Conservation (phyloP, 2,329 filamentous ascomycete genomes). For the Anisogramma anomala region DNA sequence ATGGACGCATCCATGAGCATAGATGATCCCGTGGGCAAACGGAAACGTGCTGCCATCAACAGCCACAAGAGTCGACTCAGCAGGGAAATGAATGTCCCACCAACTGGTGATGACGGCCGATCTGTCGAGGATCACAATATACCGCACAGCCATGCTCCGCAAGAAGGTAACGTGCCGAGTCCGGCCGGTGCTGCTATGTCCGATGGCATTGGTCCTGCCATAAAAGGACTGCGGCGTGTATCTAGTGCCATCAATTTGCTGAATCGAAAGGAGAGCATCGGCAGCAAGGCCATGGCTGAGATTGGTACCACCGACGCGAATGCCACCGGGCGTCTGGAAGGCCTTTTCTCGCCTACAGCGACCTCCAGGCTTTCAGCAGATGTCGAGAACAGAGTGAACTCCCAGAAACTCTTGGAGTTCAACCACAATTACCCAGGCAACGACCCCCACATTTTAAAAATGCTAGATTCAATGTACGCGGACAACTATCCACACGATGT, state of each 20-base stretch:
- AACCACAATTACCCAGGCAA: constrained; percentile 81
- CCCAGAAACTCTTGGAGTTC: constrained; percentile 39
- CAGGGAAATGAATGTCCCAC: constrained; percentile 26
- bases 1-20: constrained; percentile 86
- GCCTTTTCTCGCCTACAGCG: constrained; percentile 35
- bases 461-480: constrained; percentile 76
- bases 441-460: constrained; percentile 54
- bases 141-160: constrained; percentile 14
- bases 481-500: constrained; percentile 57
- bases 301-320: constrained; percentile 48
- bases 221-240: constrained; percentile 41
- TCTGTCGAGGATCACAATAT: constrained; percentile 20
- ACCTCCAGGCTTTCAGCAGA: constrained; percentile 24
- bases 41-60: constrained; percentile 40
- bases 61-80: constrained; percentile 35
- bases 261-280: constrained; percentile 44
- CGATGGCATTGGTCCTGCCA: constrained; percentile 22
- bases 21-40: constrained; percentile 51
- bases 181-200: background rate
- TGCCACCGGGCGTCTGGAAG: constrained; percentile 49
- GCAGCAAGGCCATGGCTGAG: constrained; percentile 41
- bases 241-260: constrained; percentile 49
- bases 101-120: constrained; percentile 27
- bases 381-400: constrained; percentile 18
- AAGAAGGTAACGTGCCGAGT: constrained; percentile 14